Evolutionary conservation across 2,329 filamentous ascomycete genomes (phyloP).

Genomic region (Camptophora hylomeconis): DNA sequence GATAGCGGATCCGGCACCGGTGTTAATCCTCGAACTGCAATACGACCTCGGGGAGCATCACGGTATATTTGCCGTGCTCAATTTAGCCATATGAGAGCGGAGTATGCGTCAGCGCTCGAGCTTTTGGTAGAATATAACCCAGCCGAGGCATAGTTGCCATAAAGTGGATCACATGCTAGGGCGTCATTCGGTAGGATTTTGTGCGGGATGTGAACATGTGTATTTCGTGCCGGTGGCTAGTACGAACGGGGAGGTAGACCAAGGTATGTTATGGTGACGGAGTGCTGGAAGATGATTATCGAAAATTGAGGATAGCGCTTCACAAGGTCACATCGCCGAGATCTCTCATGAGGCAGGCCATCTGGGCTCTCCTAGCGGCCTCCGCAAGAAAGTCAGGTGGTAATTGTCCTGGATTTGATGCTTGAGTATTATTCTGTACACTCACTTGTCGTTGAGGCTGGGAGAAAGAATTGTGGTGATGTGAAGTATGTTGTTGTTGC

Average conservation of each 20-base stretch:
- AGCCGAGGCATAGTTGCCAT: no score
- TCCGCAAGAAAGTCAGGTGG: conserved; percentile 79
- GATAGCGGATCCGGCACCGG: no score
- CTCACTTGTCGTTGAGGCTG: conserved; percentile 11
- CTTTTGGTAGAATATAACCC: no score
- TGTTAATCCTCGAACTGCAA: no score
- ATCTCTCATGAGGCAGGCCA: conserved; percentile 78
- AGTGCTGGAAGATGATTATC: background rate
- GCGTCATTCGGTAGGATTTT: background rate
- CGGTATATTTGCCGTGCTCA: no score
- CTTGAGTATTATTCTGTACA: conserved; percentile 1
- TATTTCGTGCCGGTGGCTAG: no score
- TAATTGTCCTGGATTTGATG: conserved; percentile 42
- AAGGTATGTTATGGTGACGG: background rate
- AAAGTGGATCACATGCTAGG: conserved; percentile 8
- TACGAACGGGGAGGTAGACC: background rate
- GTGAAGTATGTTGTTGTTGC: conserved; percentile 17
- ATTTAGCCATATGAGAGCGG: no score
- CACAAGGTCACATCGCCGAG: conserved; percentile 57
- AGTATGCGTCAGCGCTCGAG: no score
- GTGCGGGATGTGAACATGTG: conserved; percentile 1
- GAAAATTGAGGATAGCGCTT: conserved; percentile 3
- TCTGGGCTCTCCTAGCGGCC: conserved; percentile 83
- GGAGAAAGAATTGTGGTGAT: conserved; percentile 17
- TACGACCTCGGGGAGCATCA: no score